phyloP scores from a whole-genome alignment of 495 filamentous ascomycete species.

The Durotheca rogersii region DNA sequence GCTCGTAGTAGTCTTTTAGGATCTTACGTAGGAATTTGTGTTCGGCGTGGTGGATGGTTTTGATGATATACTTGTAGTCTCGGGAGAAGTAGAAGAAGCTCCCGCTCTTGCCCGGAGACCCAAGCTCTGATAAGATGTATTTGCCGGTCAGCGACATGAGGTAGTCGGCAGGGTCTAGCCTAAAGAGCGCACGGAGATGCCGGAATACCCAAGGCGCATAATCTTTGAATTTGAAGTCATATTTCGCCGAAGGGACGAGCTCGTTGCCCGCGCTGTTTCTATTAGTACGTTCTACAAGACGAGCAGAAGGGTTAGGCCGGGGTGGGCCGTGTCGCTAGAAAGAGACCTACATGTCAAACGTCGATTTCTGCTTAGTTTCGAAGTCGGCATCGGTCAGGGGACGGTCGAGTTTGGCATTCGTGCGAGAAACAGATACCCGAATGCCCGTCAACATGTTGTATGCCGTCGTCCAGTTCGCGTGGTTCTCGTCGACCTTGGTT shows the following conservation, averaged over 20 bases:
- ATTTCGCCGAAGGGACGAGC: constrained; percentile 95
- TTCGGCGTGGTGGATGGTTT: constrained; percentile 96
- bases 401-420: constrained; percentile 94
- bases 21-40: constrained; percentile 94
- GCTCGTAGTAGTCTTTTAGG: constrained; percentile 88
- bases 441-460: constrained; percentile 99
- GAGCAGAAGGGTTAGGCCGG: not conserved
- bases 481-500: constrained; percentile 95
- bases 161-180: constrained; percentile 94
- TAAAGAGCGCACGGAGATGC: constrained; percentile 83
- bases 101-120: constrained; percentile 95
- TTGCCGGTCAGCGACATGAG: constrained; percentile 98
- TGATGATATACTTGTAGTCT: constrained; percentile 99
- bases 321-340: too few species aligned
- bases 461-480: constrained; percentile 96
- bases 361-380: constrained; percentile 90
- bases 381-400: constrained; percentile 89
- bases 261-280: constrained; percentile 82
- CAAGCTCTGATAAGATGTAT: constrained; percentile 96
- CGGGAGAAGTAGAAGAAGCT: constrained; percentile 99
- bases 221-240: constrained; percentile 99
- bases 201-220: constrained; percentile 99
- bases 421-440: constrained; percentile 91
- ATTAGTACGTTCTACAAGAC: constrained; percentile 22
- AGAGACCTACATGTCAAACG: constrained; percentile 83